These are phyloP conservation scores for Diplogelasinospora grovesii DNA, from an alignment of 495 filamentous ascomycete genomes.

Conservation along the genomic window DNA sequence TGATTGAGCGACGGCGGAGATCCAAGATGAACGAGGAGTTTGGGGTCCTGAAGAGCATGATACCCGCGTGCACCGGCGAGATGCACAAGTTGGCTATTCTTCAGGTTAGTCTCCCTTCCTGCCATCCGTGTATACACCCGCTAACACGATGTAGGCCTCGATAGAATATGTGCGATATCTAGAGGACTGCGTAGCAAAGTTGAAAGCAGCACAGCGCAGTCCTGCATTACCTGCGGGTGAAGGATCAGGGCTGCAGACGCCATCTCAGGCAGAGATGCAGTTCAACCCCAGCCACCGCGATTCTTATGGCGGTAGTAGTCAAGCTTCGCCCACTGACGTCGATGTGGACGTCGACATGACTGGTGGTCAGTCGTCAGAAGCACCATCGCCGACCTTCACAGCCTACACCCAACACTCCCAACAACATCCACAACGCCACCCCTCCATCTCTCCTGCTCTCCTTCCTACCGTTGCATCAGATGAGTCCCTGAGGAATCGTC, in stretches of 20 bases:
- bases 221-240: too few relatives aligned
- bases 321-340: slow-evolving; percentile 6
- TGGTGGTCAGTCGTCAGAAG: slow-evolving; percentile 26
- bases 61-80: slow-evolving; percentile 85
- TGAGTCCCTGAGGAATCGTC: slow-evolving; percentile 28
- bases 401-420: slow-evolving; percentile 23
- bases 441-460: slow-evolving; percentile 44
- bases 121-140: background rate
- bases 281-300: slow-evolving; percentile 26
- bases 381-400: slow-evolving; percentile 27
- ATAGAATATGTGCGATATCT: slow-evolving; percentile 97
- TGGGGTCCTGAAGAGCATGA: slow-evolving; percentile 86
- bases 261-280: slow-evolving; percentile 16
- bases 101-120: slow-evolving; percentile 53
- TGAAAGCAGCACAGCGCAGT: slow-evolving; percentile 60
- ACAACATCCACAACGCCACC: too few relatives aligned
- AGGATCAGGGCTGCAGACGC: slow-evolving; percentile 16
- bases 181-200: slow-evolving; percentile 75
- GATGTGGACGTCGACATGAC: slow-evolving; percentile 45
- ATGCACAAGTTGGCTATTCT: slow-evolving; percentile 99
- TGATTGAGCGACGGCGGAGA: slow-evolving; percentile 84
- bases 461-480: too few relatives aligned
- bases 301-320: too few relatives aligned
- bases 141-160: slow-evolving; percentile 56
- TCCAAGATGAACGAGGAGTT: slow-evolving; percentile 99